Percentiles rank a stretch among this genome's conserved stretches.
phyloP scores from a whole-genome alignment of 2,329 filamentous ascomycete genomes.

The Trichophyton verrucosum region DNA sequence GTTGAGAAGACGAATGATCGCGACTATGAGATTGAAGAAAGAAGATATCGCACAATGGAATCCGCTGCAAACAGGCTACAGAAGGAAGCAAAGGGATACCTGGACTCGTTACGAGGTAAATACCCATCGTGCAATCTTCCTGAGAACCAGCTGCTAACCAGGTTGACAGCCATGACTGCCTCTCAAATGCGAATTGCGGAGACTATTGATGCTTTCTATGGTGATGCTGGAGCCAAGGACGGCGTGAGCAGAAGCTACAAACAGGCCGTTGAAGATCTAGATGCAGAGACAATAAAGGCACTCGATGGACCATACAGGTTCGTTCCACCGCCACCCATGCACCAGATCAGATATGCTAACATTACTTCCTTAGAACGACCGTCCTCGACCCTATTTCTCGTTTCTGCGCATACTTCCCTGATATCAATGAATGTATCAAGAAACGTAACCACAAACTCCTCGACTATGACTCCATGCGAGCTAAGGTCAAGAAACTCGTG shows the following conservation, averaged over 20 bases:
- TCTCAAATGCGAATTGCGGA: constrained; percentile 99
- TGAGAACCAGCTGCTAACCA: not conserved
- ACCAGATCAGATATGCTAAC: not conserved
- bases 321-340: not conserved
- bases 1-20: constrained; percentile 98
- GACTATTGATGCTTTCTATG: constrained; percentile 98
- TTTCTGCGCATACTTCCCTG: constrained; percentile 97
- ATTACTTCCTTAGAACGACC: constrained; percentile 52
- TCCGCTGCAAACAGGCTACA: constrained; percentile 81
- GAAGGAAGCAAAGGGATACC: constrained; percentile 95
- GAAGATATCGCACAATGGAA: constrained; percentile 96
- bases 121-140: not conserved
- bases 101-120: constrained; percentile 82
- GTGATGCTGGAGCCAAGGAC: constrained; percentile 85
- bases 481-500: constrained; percentile 90
- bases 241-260: constrained; percentile 96
- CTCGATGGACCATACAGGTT: constrained; percentile 88
- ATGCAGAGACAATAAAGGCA: constrained; percentile 96
- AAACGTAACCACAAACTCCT: constrained; percentile 97
- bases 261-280: constrained; percentile 92
- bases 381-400: constrained; percentile 90
- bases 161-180: constrained; percentile 73
- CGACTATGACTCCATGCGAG: constrained; percentile 91
- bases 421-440: constrained; percentile 99
- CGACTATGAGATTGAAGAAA: constrained; percentile 95